These are phyloP conservation scores for Sherardia arvensis DNA, from an alignment of 257 asterid species.

Conservation along the genomic window DNA sequence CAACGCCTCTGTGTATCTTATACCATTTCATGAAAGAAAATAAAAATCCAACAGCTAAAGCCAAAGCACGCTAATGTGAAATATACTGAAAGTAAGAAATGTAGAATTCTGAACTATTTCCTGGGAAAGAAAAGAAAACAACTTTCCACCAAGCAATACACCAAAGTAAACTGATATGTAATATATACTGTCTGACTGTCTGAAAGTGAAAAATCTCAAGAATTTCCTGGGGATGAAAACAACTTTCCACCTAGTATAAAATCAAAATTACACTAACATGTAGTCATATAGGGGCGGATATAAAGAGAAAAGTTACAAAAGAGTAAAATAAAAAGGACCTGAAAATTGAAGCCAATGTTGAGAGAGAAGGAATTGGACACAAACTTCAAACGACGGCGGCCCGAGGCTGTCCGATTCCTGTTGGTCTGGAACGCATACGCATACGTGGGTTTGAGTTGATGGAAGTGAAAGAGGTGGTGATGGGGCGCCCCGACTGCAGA, in stretches of 20 bases:
- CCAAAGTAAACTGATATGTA: neutral
- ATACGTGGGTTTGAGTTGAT: conserved; percentile 27
- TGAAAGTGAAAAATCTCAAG: neutral
- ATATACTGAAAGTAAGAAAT: neutral
- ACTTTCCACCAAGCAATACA: neutral
- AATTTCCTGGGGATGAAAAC: neutral
- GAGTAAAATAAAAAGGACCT: conserved; percentile 35
- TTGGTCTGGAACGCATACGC: conserved; percentile 24
- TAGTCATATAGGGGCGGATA: neutral
- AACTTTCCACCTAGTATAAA: neutral
- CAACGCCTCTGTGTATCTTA: neutral
- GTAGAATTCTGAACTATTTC: conserved; percentile 1
- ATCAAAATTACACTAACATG: neutral
- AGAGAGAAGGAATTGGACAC: conserved; percentile 52
- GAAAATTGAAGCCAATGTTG: conserved; percentile 70
- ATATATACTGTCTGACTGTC: too few relatives aligned
- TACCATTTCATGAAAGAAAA: too few relatives aligned
- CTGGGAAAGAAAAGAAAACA: neutral
- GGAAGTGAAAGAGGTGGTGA: conserved; percentile 3
- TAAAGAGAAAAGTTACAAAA: neutral
- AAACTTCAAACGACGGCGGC: conserved; percentile 40
- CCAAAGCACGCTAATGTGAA: neutral
- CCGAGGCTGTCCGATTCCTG: conserved; percentile 29
- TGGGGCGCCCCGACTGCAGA: conserved; percentile 24
- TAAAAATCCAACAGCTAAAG: neutral